Percentiles rank a stretch among this genome's conserved stretches.
phyloP scores from a whole-genome alignment of 805 yeast species.

The Barnettozyma populi region DNA sequence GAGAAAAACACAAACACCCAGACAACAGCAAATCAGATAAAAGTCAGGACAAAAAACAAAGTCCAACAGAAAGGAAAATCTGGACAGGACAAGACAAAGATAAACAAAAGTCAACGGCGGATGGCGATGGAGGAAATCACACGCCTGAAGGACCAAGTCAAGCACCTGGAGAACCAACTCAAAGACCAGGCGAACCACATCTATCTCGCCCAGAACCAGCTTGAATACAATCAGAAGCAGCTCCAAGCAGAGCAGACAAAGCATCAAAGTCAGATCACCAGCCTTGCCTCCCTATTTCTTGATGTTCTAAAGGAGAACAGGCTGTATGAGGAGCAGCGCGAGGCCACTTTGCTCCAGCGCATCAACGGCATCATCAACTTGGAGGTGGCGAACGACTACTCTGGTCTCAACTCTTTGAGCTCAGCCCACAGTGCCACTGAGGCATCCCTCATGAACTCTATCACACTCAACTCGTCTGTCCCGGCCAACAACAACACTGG shows the following conservation, averaged over 20 bases:
- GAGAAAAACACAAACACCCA: background rate
- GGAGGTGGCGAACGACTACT: slow-evolving; percentile 17
- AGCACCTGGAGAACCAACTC: slow-evolving; percentile 20
- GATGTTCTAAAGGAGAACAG: slow-evolving; percentile 24
- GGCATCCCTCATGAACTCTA: slow-evolving; percentile 19
- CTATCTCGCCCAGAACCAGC: slow-evolving; percentile 20
- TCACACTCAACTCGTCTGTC: slow-evolving; percentile 18
- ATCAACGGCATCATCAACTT: slow-evolving; percentile 18
- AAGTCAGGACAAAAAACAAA: background rate
- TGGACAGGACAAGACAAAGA: background rate
- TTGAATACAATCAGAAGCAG: slow-evolving; percentile 22
- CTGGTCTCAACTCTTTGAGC: slow-evolving; percentile 9
- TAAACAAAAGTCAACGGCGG: background rate
- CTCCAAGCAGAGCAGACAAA: slow-evolving; percentile 22
- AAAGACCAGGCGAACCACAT: slow-evolving; percentile 22
- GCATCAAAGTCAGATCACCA: slow-evolving; percentile 22
- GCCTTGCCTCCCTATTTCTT: slow-evolving; percentile 19
- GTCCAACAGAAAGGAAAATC: background rate
- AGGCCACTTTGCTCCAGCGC: slow-evolving; percentile 19
- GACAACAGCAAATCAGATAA: background rate
- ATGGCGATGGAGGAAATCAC: slow-evolving; percentile 18
- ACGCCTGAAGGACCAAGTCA: slow-evolving; percentile 22
- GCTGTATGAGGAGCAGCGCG: slow-evolving; percentile 21
- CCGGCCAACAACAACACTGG: background rate
- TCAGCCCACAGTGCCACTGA: slow-evolving; percentile 12